Evolutionary conservation across 1,139 yeast genomes (phyloP), one percentile per base, ranked within the genome.

Genomic region (Kodamaea anthophila): DNA sequence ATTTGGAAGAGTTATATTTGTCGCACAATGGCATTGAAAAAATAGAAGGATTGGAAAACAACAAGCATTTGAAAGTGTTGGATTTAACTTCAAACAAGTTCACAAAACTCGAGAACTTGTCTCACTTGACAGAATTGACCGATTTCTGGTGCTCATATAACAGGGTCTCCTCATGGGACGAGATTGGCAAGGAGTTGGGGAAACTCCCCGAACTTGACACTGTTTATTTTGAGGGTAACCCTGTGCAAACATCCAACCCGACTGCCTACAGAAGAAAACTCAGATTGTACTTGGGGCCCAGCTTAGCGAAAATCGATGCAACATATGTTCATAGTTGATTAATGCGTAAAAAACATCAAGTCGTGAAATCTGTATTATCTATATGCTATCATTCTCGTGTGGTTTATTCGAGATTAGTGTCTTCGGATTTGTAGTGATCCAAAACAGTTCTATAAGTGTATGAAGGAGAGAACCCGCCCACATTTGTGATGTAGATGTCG

Each of bases 401-500:
- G 7, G 15, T 10, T 16, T 28, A 62, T 36, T 65, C 71, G 40
- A 79, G 60, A 46, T 71, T 70, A 36, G 75, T 84, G 56, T 88
- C 96, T 47, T 83, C 88, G 29, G 80, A 76, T 54, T 81, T 81
- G 60, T 93, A 93, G 57, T 88, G 87, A 58, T 93, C 99, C 63
- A 88, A 74, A 24, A 91, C 95, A 37, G 91, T 82, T 60, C 98
- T 79, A 59, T 93, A 93, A 32, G 91, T 82, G 59, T 91, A 93
- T 42, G 94, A 86, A 29, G 98, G 98, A 15, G 97, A 85, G 53
- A 84, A 88, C 16, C 97, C 97, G 27, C 98, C 98, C 38, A 87
- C 74, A 52, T 93, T 91, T 12, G 98, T 88, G 47, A 91, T 85
- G 55, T 82, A 87, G 41, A 93, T 85, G 55, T 91, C 97, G 41